phyloP scores from a whole-genome alignment of 2,329 filamentous ascomycete genomes.

The Colletotrichum tropicale region DNA sequence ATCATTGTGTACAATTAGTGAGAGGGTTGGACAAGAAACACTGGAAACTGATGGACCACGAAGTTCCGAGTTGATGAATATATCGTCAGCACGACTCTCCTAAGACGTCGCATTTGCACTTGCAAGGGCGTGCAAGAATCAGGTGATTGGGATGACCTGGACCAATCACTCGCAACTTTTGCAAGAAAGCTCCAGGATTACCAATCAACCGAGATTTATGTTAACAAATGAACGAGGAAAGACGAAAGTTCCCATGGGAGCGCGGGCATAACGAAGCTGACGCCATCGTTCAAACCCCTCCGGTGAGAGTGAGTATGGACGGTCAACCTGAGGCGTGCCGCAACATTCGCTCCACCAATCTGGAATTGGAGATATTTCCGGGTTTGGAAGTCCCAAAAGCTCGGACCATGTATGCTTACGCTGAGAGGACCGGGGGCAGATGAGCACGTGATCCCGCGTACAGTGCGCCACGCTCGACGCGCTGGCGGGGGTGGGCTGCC shows the following conservation, averaged over 20 bases:
- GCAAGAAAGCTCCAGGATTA: background rate
- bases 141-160: background rate
- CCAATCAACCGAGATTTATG: background rate
- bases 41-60: background rate
- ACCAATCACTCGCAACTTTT: background rate
- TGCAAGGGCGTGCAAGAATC: background rate
- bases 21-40: background rate
- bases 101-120: background rate
- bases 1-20: background rate
- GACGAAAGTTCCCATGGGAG: background rate
- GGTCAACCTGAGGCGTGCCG: background rate
- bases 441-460: slow-evolving; percentile 14
- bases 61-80: background rate
- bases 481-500: background rate
- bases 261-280: background rate
- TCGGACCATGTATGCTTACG: background rate
- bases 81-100: background rate
- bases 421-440: background rate
- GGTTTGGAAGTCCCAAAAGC: background rate
- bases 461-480: background rate
- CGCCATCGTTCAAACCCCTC: background rate
- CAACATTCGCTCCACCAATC: background rate
- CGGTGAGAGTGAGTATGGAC: background rate
- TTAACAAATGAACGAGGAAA: background rate
- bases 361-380: background rate